phyloP scores from a whole-genome alignment of 345 rosid species.

The Moricandia arvensis region DNA sequence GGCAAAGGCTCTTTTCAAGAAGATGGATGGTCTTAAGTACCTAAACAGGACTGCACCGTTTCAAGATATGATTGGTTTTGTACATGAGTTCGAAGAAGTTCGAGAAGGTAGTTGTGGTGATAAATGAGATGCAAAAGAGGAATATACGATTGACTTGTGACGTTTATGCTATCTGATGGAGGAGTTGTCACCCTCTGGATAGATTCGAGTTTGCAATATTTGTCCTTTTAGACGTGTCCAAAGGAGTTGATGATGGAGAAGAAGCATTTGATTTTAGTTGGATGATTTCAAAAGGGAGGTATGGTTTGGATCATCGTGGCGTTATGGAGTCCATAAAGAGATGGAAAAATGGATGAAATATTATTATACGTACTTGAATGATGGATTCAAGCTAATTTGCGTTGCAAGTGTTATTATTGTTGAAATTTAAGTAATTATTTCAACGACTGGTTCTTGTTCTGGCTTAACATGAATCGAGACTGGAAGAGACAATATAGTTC shows the following conservation, averaged over 20 bases:
- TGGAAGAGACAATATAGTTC: too few species aligned
- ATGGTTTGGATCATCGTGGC: not conserved
- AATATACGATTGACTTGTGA: not conserved
- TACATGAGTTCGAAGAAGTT: slow-evolving; percentile 35
- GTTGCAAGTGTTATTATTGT: too few species aligned
- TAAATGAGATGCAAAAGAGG: not conserved
- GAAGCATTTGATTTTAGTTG: not conserved
- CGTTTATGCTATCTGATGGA: not conserved
- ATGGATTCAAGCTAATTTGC: not conserved
- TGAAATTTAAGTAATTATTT: too few species aligned
- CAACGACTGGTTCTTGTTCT: not conserved
- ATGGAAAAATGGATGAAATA: not conserved
- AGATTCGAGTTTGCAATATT: not conserved
- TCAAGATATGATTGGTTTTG: not conserved
- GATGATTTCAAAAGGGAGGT: not conserved
- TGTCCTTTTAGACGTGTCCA: not conserved
- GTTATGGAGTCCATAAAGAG: not conserved
- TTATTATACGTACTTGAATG: too few species aligned
- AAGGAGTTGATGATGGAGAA: not conserved
- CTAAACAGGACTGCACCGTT: not conserved
- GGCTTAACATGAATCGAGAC: not conserved
- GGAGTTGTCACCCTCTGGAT: not conserved
- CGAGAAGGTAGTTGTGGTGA: too few species aligned
- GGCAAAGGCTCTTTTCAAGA: too few species aligned
- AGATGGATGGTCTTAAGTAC: not conserved